A percentile compares a stretch with the other conserved stretches of the same genome.
These are phyloP conservation scores for Rhizopus microsporus DNA, from an alignment of 371 early-diverging fungal genomes.

Conservation along the genomic window DNA sequence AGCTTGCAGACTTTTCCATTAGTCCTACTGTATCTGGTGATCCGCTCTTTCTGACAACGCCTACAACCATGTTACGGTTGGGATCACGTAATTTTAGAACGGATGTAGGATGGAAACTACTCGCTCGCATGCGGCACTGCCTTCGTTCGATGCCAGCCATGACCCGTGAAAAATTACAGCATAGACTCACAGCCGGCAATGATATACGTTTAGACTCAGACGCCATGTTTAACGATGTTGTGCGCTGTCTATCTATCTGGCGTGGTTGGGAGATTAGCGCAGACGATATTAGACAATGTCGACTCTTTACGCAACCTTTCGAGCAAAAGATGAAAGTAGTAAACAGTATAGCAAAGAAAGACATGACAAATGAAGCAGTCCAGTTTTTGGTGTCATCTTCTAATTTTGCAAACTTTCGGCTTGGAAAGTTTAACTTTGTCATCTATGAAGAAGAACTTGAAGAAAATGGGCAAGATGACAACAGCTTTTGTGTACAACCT, in stretches of 20 bases:
- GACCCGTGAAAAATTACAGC: constrained; percentile 46
- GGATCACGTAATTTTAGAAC: constrained; percentile 66
- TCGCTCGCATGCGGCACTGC: constrained; percentile 72
- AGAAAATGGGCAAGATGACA: constrained; percentile 34
- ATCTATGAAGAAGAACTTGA: constrained; percentile 50
- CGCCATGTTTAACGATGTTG: constrained; percentile 53
- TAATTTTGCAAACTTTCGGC: constrained; percentile 37
- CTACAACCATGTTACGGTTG: constrained; percentile 71
- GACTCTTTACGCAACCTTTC: constrained; percentile 58
- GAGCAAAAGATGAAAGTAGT: constrained; percentile 19
- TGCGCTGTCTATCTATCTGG: constrained; percentile 62
- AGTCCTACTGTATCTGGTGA: constrained; percentile 56
- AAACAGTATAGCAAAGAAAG: constrained; percentile 1
- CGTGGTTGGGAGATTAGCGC: constrained; percentile 67
- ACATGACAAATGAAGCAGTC: constrained; percentile 28
- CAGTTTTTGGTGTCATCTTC: constrained; percentile 37
- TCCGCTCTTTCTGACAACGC: constrained; percentile 73
- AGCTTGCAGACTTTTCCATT: constrained; percentile 61
- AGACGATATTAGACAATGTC: constrained; percentile 46
- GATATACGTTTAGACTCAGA: constrained; percentile 41
- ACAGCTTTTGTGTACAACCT: constrained; percentile 34
- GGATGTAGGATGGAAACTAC: constrained; percentile 79
- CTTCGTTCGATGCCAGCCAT: constrained; percentile 48
- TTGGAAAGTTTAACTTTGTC: constrained; percentile 37
- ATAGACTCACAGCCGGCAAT: constrained; percentile 42